A percentile compares a stretch with the other conserved stretches of the same genome.
Conservation (phyloP, 2,329 filamentous ascomycete genomes). For the Beauveria asiatica region DNA sequence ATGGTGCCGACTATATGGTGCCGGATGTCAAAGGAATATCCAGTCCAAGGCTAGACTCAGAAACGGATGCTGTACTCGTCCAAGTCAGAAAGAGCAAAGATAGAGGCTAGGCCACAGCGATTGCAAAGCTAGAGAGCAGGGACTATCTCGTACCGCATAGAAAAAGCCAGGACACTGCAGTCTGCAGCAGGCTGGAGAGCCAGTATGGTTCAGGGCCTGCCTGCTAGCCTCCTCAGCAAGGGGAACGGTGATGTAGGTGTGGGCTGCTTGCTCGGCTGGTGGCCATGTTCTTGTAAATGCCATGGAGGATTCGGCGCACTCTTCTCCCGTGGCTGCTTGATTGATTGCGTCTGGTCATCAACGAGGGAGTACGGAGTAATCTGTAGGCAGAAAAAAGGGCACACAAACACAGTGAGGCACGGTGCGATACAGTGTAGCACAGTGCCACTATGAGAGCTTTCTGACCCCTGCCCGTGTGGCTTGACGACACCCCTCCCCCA, state of each 20-base stretch:
- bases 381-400: not conserved
- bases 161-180: not conserved
- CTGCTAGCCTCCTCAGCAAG: not conserved
- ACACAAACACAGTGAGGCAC: not conserved
- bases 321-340: not conserved
- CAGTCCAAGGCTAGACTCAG: not conserved
- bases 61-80: not conserved
- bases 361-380: too few relatives aligned
- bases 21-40: not conserved
- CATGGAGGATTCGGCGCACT: not conserved
- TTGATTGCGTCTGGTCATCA: not conserved
- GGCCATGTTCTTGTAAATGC: not conserved
- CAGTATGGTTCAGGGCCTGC: not conserved
- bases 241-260: not conserved
- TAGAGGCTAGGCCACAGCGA: not conserved
- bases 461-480: not conserved
- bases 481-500: slow-evolving; percentile 5
- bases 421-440: not conserved
- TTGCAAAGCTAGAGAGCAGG: not conserved
- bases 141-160: slow-evolving; percentile 7
- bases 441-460: not conserved
- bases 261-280: not conserved
- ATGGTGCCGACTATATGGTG: too few relatives aligned
- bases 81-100: not conserved
- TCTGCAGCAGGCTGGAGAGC: not conserved